Conservation (phyloP, 2,329 filamentous ascomycete species). For the Hymenoscyphus albidus region DNA sequence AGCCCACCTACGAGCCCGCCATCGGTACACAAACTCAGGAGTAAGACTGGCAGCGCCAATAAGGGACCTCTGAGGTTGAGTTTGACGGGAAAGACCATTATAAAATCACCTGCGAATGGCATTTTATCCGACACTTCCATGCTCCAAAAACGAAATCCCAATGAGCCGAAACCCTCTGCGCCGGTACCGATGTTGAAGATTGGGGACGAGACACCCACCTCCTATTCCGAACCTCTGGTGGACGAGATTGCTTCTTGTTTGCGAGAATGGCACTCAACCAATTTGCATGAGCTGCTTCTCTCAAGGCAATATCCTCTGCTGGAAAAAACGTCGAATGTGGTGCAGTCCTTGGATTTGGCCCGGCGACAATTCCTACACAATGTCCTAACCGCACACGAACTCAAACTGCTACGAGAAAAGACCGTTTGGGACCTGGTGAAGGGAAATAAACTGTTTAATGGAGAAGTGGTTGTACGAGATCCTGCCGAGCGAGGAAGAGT, state of each 20-base stretch:
- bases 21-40: slow-evolving; percentile 18
- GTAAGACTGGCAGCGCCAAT: slow-evolving; percentile 7
- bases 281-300: slow-evolving; percentile 86
- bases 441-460: slow-evolving; percentile 90
- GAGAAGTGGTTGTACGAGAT: slow-evolving; percentile 92
- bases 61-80: slow-evolving; percentile 10
- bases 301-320: slow-evolving; percentile 76
- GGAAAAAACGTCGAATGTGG: slow-evolving; percentile 75
- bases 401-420: slow-evolving; percentile 74
- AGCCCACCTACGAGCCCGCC: slow-evolving; percentile 21
- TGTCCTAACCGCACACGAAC: slow-evolving; percentile 83
- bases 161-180: slow-evolving; percentile 74
- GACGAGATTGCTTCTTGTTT: slow-evolving; percentile 97
- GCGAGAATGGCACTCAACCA: slow-evolving; percentile 97
- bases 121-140: slow-evolving; percentile 39
- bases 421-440: slow-evolving; percentile 94
- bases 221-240: slow-evolving; percentile 81
- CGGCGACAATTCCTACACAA: slow-evolving; percentile 90
- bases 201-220: slow-evolving; percentile 92
- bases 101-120: slow-evolving; percentile 27
- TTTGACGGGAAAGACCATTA: slow-evolving; percentile 22
- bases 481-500: slow-evolving; percentile 78
- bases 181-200: slow-evolving; percentile 97
- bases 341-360: slow-evolving; percentile 77
- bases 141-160: slow-evolving; percentile 56